Base-by-base conservation (phyloP, 495 filamentous ascomycete species). In the Cetradonia linearis region DNA sequence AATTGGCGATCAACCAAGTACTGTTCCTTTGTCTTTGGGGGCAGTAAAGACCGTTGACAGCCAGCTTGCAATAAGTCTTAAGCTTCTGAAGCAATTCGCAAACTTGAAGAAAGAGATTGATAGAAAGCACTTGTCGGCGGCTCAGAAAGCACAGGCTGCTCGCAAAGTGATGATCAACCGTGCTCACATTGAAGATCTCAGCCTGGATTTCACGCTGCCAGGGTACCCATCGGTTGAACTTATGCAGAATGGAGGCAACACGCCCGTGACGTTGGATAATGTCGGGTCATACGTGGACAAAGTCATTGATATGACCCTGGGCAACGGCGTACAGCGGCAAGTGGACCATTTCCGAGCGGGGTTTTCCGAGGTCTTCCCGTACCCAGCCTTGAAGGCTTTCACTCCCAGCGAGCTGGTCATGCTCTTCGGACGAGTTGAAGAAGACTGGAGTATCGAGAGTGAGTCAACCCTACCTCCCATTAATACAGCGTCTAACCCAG, bases 371-470 rank as follows among this genome's bases (percentile, higher is more conserved):
- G 94, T 99, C 0, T 99, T 99, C 77, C 88, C 94, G 1, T 97
- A 93, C 73, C 84, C 89, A 10, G 88, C 94, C 13, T 77, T 97
- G 36, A 87, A 86, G 47, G 91, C 94, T 2, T 99, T 99, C 69
- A 99, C 94, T 0, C 94, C 94, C 2, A 90, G 86, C 67, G 94
- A 99, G 70, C 76, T 99, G n/a, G 91, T 95, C 34, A 92, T 89
- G 81, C 79, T 99, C 16, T 99, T 99, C 74, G 94, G 94, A 27
- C 83, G 86, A 46, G 83, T 91, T 6, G 89, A 99, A 31, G 94
- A 99, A 68, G 94, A 99, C 68, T 99, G 94, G 94, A 88, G 88
- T 28, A 83, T 97, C 60, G 94, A 97, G 71, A 97, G 88, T 91
- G 81, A 83, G 87, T 56, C 66, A 6, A 31, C 18, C 8, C 23